These are phyloP conservation scores for Aspergillus sp. DNA, from an alignment of 2,329 filamentous ascomycete genomes.

Conservation along the genomic window DNA sequence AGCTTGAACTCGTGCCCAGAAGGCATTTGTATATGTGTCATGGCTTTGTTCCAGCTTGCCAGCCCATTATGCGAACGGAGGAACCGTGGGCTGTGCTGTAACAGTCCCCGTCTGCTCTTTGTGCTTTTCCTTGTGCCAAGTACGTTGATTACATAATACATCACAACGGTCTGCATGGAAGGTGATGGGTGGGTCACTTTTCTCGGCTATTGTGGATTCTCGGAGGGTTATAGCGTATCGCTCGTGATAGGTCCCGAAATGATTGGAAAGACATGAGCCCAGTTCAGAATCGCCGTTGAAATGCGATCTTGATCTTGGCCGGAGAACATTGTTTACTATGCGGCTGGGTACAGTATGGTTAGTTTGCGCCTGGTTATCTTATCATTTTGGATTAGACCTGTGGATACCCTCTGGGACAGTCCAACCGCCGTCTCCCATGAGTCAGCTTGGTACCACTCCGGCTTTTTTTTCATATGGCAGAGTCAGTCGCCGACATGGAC, in stretches of 20 bases:
- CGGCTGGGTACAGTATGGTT: background rate
- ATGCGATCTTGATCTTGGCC: background rate
- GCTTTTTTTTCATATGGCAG: background rate
- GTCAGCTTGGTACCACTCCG: background rate
- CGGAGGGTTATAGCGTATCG: background rate
- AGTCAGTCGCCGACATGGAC: background rate
- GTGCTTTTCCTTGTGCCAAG: background rate
- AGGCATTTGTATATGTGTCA: background rate
- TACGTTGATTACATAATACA: background rate
- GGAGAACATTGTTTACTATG: background rate
- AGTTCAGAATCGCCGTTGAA: background rate
- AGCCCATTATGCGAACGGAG: background rate
- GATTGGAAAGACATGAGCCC: background rate
- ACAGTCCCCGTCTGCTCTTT: background rate
- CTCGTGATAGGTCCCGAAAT: background rate
- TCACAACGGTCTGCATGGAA: background rate
- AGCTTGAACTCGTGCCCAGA: background rate
- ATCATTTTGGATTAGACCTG: background rate
- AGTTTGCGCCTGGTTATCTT: background rate
- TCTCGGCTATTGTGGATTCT: background rate
- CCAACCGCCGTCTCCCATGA: background rate
- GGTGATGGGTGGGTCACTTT: background rate
- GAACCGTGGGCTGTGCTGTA: background rate
- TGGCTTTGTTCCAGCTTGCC: background rate
- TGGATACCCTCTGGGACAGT: background rate